Evolutionary conservation across 495 filamentous ascomycete genomes (phyloP), one percentile per base, ranked within the genome.

Genomic region (Aspergillus sparsus): DNA sequence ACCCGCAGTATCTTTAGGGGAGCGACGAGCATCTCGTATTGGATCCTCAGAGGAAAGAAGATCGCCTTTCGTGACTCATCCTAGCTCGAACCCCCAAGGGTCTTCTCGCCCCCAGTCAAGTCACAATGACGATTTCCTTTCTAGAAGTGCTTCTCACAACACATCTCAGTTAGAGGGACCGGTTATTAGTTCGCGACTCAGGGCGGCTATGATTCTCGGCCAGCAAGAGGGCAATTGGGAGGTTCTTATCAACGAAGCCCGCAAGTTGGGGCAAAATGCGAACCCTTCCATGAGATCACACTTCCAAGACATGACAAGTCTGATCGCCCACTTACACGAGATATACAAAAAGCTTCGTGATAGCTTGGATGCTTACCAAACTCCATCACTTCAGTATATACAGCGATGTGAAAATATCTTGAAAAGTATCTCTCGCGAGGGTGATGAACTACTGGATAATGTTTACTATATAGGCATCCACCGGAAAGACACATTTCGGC

Each of bases 191-290:
- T 32, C 57, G 13, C 60, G 57, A 51, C 55, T 55, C 37, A 34
- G 55, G 39, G 42, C 62, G 18, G 62, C 62, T 2, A 55, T 47
- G 18, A 39, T 58, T 34, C 49, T 55, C 12, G 57, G 60, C 9
- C 18, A 33, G 0, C 66, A 65, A 46, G 12, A 34, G 41, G 31
- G 16, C 1, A 63, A 59, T 21, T 68, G 62, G 66, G 37, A 57
- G n/a, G 41, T 13, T 1, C 39, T 68, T 3, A 60, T 50, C 37
- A 7, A 16, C 10, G 47, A 37, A 27, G 60, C 54, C 13, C 57
- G 13, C 5, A 12, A 1, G 16, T 32, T 65, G 35, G 13, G 31
- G 6, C 7, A 21, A 9, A 0, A 6, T 11, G 36, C 18, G 34
- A 11, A 49, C 18, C 31, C 36, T 35, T 6, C 31, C 5, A n/a